A percentile compares a stretch with the other conserved stretches of the same genome.
Conservation (phyloP, 2,329 filamentous ascomycete species). For the Verticillium dahliae region DNA sequence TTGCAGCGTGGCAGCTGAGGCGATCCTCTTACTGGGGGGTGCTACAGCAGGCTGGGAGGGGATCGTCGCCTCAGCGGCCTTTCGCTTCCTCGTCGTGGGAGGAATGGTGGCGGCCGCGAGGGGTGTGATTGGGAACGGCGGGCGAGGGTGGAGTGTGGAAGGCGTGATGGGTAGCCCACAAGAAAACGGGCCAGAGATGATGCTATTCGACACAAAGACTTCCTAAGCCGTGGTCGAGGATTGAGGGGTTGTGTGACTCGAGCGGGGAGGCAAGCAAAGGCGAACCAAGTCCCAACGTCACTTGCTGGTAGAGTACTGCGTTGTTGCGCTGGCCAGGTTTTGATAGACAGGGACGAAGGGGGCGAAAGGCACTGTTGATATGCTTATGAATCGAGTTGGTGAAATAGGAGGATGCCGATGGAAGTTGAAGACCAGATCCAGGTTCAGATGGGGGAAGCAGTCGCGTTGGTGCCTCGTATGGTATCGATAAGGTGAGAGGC, state of each 20-base stretch:
- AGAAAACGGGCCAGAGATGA: background rate
- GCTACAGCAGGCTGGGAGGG: constrained; percentile 35
- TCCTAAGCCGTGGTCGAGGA: background rate
- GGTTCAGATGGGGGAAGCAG: background rate
- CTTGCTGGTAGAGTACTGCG: background rate
- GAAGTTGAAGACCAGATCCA: background rate
- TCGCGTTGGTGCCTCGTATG: background rate
- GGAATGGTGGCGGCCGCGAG: constrained; percentile 45
- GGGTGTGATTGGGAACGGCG: background rate
- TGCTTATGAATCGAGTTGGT: background rate
- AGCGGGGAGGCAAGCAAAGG: background rate
- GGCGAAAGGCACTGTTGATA: background rate
- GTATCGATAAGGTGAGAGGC: background rate
- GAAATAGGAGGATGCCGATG: background rate
- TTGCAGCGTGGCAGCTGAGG: constrained; percentile 38
- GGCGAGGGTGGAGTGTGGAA: background rate
- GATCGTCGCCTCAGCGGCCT: constrained; percentile 59
- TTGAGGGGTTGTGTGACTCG: background rate
- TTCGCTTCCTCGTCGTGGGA: constrained; percentile 53
- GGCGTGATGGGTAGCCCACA: background rate
- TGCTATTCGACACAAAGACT: background rate
- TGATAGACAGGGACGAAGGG: no score
- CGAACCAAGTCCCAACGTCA: background rate
- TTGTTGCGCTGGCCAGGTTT: no score
- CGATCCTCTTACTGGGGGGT: constrained; percentile 45